phyloP scores from a whole-genome alignment of 208 protist species.

The Trypanosoma avium region DNA sequence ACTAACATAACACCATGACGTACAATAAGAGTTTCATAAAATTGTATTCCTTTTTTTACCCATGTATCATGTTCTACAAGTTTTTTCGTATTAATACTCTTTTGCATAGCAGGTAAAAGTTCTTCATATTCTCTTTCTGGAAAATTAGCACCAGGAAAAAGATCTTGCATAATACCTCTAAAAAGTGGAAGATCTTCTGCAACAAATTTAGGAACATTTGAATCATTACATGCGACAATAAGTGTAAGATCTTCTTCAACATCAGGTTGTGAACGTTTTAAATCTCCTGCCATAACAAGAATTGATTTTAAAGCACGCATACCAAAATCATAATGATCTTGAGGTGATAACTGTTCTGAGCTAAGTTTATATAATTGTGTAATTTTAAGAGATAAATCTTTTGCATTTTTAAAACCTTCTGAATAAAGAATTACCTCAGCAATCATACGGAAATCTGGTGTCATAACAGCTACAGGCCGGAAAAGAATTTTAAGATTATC shows the following conservation, averaged over 20 bases:
- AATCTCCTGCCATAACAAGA: conserved; percentile 97
- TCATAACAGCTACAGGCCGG: conserved; percentile 98
- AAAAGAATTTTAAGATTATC: conserved; percentile 99
- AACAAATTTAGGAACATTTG: conserved; percentile 99
- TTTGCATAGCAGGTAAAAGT: conserved; percentile 90
- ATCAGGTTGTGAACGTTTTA: conserved; percentile 96
- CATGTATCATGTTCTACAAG: conserved; percentile 83
- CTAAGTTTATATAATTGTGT: conserved; percentile 98
- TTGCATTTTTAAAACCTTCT: conserved; percentile 96
- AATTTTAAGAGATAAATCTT: conserved; percentile 96
- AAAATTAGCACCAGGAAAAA: conserved; percentile 97
- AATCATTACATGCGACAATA: conserved; percentile 97
- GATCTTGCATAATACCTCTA: conserved; percentile 97
- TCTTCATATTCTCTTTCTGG: conserved; percentile 93
- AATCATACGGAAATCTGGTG: conserved; percentile 98
- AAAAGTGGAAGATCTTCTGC: conserved; percentile 98
- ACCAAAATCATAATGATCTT: conserved; percentile 98
- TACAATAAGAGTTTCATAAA: conserved; percentile 98
- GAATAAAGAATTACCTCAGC: conserved; percentile 98
- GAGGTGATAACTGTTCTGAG: conserved; percentile 97
- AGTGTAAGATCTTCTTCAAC: conserved; percentile 97
- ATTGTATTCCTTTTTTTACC: conserved; percentile 96
- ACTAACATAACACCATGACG: conserved; percentile 99
- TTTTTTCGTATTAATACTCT: conserved; percentile 63
- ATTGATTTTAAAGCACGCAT: conserved; percentile 99